Base-by-base conservation (phyloP, 768 basidiomycete genomes). In the Lactifluus pinguis region DNA sequence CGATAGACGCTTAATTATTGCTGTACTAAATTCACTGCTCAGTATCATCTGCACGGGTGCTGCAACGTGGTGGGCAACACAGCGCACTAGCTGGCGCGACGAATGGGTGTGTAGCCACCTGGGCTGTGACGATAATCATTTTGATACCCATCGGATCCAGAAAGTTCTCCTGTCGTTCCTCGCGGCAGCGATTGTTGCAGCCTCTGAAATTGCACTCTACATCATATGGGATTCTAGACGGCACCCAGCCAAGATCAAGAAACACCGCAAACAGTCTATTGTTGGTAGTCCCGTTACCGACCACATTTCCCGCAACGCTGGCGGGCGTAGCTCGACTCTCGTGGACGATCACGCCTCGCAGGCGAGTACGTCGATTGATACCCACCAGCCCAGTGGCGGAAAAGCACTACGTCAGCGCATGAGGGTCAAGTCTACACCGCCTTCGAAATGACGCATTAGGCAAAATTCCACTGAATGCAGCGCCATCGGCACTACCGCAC, bases 31-130 rank as follows among this genome's bases (percentile, higher is more conserved):
- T 67, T 84, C 82, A 1, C 70, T 90, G 10, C 73, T 92, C 53
- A 91, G 87, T 67, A 75, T 92, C 45, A 71, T 75, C 39, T 83
- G 84, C 6, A 81, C 84, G 0, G 88, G 85, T 3, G 76, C 81
- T 52, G 87, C 86, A 5, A 77, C 81, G 17, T 91, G 83, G 84
- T 89, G 83, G 82, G 88, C 83, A 25, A 82, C 87, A 44, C 81
- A 80, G 51, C 76, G 74, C 65, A 76, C 81, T 7, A 78, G 80
- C 1, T 85, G 87, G 86, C 79, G 72, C 59, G 74, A 83, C 60
- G 90, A 92, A 78, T 89, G 86, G 85, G 90, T 89, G 68, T 57
- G 87, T 73, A 5, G 45, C 55, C 57, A 25, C 39, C 25, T 39
- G 32, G 44, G 13, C 29, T 57, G 49, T 57, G 49, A 52, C 34